Evolutionary conservation across 306 rosid species (phyloP).

Genomic region (Dalbergia cochinchinensis): DNA sequence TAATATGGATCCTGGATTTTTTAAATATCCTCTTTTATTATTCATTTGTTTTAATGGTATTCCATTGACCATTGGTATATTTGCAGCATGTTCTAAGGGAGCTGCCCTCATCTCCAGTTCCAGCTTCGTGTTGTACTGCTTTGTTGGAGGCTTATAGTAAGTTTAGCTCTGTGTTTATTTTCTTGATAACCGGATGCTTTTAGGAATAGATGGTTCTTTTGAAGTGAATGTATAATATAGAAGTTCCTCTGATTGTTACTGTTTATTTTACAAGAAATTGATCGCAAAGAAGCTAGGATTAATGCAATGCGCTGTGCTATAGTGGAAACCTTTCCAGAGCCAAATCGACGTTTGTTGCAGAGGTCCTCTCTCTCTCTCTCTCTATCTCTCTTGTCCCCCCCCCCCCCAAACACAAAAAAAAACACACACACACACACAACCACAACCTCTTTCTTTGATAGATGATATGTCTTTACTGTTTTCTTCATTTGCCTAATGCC

Average conservation of each 20-base stretch:
- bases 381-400: neutral
- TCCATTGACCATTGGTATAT: constrained; percentile 36
- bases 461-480: neutral
- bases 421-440: too few relatives aligned
- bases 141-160: constrained; percentile 97
- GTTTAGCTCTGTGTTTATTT: constrained; percentile 47
- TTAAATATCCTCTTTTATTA: constrained; percentile 29
- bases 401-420: neutral
- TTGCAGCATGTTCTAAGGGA: constrained; percentile 96
- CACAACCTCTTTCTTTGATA: neutral
- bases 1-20: constrained; percentile 18
- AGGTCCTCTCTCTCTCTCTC: constrained; percentile 59
- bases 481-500: constrained; percentile 7
- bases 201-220: constrained; percentile 27
- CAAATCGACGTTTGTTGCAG: constrained; percentile 91
- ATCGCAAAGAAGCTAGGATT: constrained; percentile 85
- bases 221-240: constrained; percentile 24
- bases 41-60: constrained; percentile 22
- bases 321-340: constrained; percentile 96
- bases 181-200: constrained; percentile 26
- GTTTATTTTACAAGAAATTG: constrained; percentile 72
- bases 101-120: constrained; percentile 99
- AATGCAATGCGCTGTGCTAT: constrained; percentile 90
- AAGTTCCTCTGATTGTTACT: constrained; percentile 33
- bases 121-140: constrained; percentile 98